Percentiles rank a stretch among this genome's conserved stretches.
These are phyloP conservation scores for Wickerhamiella slavikovae DNA, from an alignment of 805 yeast species.

Conservation along the genomic window DNA sequence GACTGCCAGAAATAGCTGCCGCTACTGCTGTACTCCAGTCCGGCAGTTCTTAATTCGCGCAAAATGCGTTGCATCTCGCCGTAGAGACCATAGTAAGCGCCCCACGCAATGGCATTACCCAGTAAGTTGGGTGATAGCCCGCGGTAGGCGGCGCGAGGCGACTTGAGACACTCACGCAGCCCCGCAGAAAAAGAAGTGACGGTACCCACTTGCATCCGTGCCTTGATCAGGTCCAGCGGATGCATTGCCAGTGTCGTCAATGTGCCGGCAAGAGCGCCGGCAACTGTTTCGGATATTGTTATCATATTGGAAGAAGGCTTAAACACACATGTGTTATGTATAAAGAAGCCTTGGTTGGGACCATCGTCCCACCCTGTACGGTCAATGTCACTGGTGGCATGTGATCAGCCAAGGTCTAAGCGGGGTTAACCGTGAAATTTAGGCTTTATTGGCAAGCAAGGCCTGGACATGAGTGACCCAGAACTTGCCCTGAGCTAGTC, in stretches of 20 bases:
- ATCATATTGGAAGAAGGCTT: too few relatives aligned
- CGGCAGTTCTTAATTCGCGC: too few relatives aligned
- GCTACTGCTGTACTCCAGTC: too few relatives aligned
- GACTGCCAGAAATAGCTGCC: too few relatives aligned
- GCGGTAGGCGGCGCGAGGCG: conserved; percentile 29
- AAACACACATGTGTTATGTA: too few relatives aligned
- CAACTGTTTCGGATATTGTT: not conserved
- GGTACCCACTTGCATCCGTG: conserved; percentile 50
- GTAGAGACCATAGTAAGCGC: conserved; percentile 63
- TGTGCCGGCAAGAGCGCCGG: conserved; percentile 27
- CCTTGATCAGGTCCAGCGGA: conserved; percentile 73
- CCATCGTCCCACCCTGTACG: not conserved
- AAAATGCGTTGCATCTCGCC: conserved; percentile 41
- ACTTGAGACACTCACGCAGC: conserved; percentile 3
- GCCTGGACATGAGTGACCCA: too few relatives aligned
- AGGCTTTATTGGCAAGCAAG: too few relatives aligned
- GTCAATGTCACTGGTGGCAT: too few relatives aligned
- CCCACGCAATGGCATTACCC: conserved; percentile 83
- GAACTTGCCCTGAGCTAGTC: too few relatives aligned
- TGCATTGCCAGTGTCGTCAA: conserved; percentile 65
- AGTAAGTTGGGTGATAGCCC: conserved; percentile 63
- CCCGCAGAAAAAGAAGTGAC: conserved; percentile 3
- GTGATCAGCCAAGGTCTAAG: too few relatives aligned
- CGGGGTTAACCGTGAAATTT: too few relatives aligned
- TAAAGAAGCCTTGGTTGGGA: too few relatives aligned